Percentiles rank a stretch among this genome's conserved stretches.
phyloP scores from a whole-genome alignment of 768 basidiomycete genomes.

The Boletus barrowsii region DNA sequence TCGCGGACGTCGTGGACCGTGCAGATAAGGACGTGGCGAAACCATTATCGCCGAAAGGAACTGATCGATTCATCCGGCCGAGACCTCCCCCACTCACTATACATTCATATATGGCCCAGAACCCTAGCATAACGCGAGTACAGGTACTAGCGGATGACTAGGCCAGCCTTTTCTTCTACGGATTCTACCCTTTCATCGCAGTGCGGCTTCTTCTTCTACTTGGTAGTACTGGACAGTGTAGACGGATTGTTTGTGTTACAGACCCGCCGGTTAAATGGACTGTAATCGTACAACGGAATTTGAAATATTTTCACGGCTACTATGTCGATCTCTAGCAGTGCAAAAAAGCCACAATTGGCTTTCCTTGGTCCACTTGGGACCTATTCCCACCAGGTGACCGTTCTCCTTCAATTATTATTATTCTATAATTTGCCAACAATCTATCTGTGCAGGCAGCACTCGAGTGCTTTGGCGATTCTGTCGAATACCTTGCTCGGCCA shows the following conservation, averaged over 20 bases:
- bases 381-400: conserved; percentile 60
- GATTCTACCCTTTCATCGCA: background rate
- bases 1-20: background rate
- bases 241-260: too few species aligned
- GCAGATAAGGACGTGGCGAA: conserved; percentile 25
- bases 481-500: conserved; percentile 39
- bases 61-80: conserved; percentile 35
- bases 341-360: conserved; percentile 36
- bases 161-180: background rate
- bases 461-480: conserved; percentile 43
- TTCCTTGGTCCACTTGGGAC: conserved; percentile 70
- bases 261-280: too few species aligned
- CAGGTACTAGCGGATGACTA: conserved; percentile 19
- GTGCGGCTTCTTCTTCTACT: background rate
- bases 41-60: conserved; percentile 12
- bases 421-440: conserved; percentile 21
- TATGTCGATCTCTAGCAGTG: conserved; percentile 5
- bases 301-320: conserved; percentile 5
- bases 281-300: conserved; percentile 1
- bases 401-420: background rate
- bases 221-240: too few species aligned
- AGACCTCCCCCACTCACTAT: conserved; percentile 41
- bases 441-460: conserved; percentile 40
- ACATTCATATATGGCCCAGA: conserved; percentile 10
- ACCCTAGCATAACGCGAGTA: background rate